These are phyloP conservation scores for Aureobasidium namibiae DNA, from an alignment of 2,329 filamentous ascomycete species.

Conservation along the genomic window DNA sequence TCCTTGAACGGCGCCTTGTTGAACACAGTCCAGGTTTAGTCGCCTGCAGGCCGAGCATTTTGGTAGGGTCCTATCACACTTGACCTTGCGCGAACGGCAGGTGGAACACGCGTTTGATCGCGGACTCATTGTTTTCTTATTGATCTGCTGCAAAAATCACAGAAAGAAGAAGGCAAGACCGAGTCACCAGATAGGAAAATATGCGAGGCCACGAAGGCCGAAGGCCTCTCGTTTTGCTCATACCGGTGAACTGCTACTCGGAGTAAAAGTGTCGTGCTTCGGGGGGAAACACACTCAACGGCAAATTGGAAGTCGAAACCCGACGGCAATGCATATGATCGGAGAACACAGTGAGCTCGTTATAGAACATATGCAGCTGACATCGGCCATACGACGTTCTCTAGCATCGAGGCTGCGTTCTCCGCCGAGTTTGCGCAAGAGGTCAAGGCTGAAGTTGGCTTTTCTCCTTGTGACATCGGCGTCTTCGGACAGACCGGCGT, in stretches of 20 bases:
- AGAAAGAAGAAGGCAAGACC: constrained; percentile 9
- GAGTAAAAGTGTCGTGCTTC: constrained; percentile 1
- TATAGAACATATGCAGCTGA: neutral
- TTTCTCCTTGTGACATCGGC: constrained; percentile 1
- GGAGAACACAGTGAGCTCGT: neutral
- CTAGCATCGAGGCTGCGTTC: neutral
- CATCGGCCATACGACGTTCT: neutral
- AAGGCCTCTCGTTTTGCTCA: constrained; percentile 10
- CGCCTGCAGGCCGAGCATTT: constrained; percentile 10
- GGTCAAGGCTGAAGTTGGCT: neutral
- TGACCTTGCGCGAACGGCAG: constrained; percentile 11
- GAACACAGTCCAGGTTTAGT: constrained; percentile 9
- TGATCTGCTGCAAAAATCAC: neutral
- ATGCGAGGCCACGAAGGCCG: constrained; percentile 10
- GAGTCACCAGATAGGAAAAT: constrained; percentile 5
- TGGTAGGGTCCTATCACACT: constrained; percentile 11
- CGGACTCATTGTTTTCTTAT: constrained; percentile 1
- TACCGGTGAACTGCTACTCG: constrained; percentile 7
- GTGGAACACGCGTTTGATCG: constrained; percentile 10
- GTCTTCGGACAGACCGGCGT: constrained; percentile 5
- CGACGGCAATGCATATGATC: neutral
- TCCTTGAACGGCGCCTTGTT: constrained; percentile 12
- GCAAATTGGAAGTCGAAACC: constrained; percentile 11
- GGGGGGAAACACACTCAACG: neutral
- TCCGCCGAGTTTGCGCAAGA: neutral